These are phyloP conservation scores for Lachancea mirantina DNA, from an alignment of 805 yeast genomes.

Conservation along the genomic window DNA sequence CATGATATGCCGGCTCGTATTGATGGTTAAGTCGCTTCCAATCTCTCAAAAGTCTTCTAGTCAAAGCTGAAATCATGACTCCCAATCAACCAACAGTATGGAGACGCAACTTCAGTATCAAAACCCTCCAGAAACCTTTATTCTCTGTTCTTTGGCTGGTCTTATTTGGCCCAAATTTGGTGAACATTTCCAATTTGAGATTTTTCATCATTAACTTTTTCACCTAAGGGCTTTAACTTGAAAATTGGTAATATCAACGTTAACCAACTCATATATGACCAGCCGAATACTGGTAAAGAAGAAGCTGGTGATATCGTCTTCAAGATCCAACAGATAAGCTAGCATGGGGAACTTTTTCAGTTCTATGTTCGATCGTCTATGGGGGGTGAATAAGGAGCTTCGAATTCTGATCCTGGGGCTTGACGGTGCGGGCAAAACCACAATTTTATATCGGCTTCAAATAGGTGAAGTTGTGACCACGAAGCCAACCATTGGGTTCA, in stretches of 20 bases:
- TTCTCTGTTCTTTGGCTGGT: too few species aligned
- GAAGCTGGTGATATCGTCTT: too few species aligned
- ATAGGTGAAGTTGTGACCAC: constrained; percentile 79
- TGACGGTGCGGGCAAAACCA: constrained; percentile 97
- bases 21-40: constrained; percentile 23
- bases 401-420: constrained; percentile 84
- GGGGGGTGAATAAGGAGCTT: constrained; percentile 88
- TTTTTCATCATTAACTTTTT: too few species aligned
- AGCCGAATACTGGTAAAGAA: too few species aligned
- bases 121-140: too few species aligned
- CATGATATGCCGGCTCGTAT: constrained; percentile 11
- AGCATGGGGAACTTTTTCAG: constrained; percentile 86
- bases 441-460: constrained; percentile 83
- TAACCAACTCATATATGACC: too few species aligned
- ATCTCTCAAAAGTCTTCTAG: constrained; percentile 26
- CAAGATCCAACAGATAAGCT: neutral
- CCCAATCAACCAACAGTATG: too few species aligned
- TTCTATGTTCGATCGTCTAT: constrained; percentile 72
- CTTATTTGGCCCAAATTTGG: too few species aligned
- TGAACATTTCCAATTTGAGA: too few species aligned
- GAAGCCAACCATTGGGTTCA: constrained; percentile 83
- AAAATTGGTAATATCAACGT: too few species aligned
- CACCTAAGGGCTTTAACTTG: too few species aligned
- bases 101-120: too few species aligned
- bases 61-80: constrained; percentile 14